phyloP scores from a whole-genome alignment of 768 basidiomycete species.

The Leccinum rimulosum region DNA sequence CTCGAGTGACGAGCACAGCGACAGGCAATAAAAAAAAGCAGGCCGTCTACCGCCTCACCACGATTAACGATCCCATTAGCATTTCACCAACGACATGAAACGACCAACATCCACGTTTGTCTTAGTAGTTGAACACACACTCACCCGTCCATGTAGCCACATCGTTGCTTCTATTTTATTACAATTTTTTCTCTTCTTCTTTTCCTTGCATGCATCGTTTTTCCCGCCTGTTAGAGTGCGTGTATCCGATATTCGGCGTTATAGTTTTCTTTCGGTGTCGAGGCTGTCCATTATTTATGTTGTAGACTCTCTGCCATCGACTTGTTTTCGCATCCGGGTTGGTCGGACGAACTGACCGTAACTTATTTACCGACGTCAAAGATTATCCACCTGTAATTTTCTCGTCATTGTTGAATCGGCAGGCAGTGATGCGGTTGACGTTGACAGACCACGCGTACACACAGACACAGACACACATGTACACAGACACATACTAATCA shows the following conservation, averaged over 20 bases:
- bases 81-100: conserved; percentile 5
- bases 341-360: neutral
- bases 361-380: conserved; percentile 15
- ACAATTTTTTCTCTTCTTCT: neutral
- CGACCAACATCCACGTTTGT: conserved; percentile 6
- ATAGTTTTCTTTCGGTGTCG: conserved; percentile 1
- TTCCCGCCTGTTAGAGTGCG: neutral
- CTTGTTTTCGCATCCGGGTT: conserved; percentile 14
- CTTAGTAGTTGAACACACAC: neutral
- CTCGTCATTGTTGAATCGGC: neutral
- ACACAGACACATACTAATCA: neutral
- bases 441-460: neutral
- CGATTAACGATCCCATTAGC: conserved; percentile 8
- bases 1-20: conserved; percentile 47
- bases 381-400: conserved; percentile 15
- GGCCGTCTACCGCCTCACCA: conserved; percentile 11
- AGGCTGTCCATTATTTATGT: conserved; percentile 6
- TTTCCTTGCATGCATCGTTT: conserved; percentile 6
- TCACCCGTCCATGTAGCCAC: conserved; percentile 12
- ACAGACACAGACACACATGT: neutral
- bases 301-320: conserved; percentile 16
- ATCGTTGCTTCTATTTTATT: neutral
- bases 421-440: neutral
- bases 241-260: conserved; percentile 18
- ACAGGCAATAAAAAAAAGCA: conserved; percentile 30